phyloP scores from a whole-genome alignment of 139 green algal species.

The Tetratostichococcus sp. region DNA sequence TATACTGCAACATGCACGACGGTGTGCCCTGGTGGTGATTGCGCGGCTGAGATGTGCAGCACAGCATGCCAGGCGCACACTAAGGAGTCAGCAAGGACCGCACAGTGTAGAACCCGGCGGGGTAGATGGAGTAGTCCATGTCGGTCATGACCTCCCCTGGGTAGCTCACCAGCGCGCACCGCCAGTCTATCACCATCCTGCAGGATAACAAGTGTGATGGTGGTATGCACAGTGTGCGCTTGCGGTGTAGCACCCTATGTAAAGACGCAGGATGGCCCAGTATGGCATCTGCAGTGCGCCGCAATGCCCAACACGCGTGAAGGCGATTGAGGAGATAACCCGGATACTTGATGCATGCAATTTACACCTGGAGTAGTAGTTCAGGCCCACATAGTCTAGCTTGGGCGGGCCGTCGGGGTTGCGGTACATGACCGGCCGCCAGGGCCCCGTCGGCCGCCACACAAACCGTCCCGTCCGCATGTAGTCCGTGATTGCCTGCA shows the following conservation, averaged over 20 bases:
- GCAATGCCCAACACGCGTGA: not conserved
- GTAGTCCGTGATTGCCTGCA: conserved; percentile 6
- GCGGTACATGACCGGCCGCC: not conserved
- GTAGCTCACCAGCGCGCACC: not conserved
- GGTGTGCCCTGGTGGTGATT: too few species aligned
- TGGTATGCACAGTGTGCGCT: not conserved
- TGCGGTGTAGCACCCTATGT: too few species aligned
- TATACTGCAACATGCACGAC: too few species aligned
- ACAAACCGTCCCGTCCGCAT: conserved; percentile 1
- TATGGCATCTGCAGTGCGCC: too few species aligned
- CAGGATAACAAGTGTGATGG: not conserved
- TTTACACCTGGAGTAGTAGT: conserved; percentile 17
- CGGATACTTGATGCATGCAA: too few species aligned
- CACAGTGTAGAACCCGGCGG: conserved; percentile 8
- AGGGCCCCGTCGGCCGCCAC: conserved; percentile 3
- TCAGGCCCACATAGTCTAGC: conserved; percentile 14
- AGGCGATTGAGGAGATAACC: too few species aligned
- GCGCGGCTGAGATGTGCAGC: too few species aligned
- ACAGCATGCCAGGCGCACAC: not conserved
- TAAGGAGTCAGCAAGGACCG: not conserved
- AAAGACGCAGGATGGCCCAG: too few species aligned
- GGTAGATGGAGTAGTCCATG: conserved; percentile 11
- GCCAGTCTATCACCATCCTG: conserved; percentile 10
- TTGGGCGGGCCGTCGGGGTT: not conserved
- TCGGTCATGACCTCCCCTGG: not conserved